phyloP scores from a whole-genome alignment of 805 yeast species.

The Monosporozyma siamensis region DNA sequence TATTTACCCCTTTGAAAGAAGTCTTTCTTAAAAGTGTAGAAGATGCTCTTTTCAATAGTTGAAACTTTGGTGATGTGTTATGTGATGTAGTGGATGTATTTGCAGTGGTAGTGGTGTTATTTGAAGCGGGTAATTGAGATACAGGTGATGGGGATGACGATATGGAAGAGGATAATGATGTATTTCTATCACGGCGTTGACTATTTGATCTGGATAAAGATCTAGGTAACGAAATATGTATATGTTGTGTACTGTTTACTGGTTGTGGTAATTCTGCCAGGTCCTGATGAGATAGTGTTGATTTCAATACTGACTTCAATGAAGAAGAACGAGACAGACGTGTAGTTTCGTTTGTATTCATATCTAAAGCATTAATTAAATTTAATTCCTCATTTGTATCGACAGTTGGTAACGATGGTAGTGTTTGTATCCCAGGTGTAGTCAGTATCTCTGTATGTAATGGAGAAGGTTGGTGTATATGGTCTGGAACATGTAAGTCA shows the following conservation, averaged over 20 bases:
- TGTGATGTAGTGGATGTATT: neutral
- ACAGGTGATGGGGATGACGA: neutral
- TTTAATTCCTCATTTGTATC: neutral
- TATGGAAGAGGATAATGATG: neutral
- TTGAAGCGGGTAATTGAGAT: neutral
- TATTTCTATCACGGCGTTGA: neutral
- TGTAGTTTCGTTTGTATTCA: neutral
- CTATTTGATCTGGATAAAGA: conserved; percentile 1
- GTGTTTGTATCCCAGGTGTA: too few species aligned
- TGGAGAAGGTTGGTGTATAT: neutral
- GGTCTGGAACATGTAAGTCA: neutral
- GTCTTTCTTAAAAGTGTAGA: conserved; percentile 24
- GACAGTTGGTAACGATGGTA: too few species aligned
- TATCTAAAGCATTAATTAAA: neutral
- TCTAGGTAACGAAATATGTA: neutral
- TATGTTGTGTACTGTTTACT: neutral
- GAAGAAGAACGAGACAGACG: neutral
- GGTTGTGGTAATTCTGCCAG: too few species aligned
- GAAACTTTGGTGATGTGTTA: conserved; percentile 12
- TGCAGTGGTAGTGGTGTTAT: neutral
- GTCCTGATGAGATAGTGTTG: neutral
- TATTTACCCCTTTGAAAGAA: conserved; percentile 13
- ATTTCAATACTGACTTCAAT: conserved; percentile 1
- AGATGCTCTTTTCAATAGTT: conserved; percentile 27
- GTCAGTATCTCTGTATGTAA: neutral